Percentiles rank a stretch among this genome's conserved stretches.
phyloP scores from a whole-genome alignment of 768 basidiomycete genomes.

The Obba rivulosa region DNA sequence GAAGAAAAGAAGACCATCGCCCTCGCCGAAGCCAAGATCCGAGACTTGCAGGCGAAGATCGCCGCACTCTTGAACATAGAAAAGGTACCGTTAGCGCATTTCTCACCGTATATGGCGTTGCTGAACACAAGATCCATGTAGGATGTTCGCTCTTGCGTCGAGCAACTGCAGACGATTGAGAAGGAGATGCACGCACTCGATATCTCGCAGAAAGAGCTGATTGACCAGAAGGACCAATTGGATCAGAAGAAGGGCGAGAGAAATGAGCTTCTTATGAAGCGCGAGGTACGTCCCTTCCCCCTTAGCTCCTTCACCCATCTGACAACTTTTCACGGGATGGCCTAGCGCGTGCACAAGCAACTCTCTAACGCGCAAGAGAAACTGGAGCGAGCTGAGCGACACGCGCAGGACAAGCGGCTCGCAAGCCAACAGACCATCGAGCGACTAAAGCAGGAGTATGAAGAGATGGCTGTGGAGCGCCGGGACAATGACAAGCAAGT shows the following conservation, averaged over 20 bases:
- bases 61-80: conserved; percentile 68
- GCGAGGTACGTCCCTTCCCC: conserved; percentile 45
- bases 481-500: conserved; percentile 75
- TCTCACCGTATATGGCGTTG: neutral
- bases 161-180: conserved; percentile 72
- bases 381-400: conserved; percentile 70
- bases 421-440: conserved; percentile 73
- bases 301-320: neutral
- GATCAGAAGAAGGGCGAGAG: conserved; percentile 73
- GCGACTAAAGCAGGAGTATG: conserved; percentile 71
- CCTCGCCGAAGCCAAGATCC: conserved; percentile 63
- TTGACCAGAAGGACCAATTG: conserved; percentile 60
- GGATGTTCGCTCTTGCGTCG: conserved; percentile 69
- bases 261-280: conserved; percentile 59
- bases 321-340: too few species aligned
- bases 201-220: conserved; percentile 58
- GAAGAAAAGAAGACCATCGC: conserved; percentile 69
- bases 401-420: conserved; percentile 73
- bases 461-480: conserved; percentile 70
- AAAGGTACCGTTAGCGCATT: conserved; percentile 40
- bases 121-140: conserved; percentile 23
- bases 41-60: conserved; percentile 75
- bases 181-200: conserved; percentile 63
- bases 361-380: conserved; percentile 78
- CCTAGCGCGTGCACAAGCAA: conserved; percentile 76